Evolutionary conservation across 1,139 yeast genomes (phyloP).

Genomic region (Suhomyces wounanorum): DNA sequence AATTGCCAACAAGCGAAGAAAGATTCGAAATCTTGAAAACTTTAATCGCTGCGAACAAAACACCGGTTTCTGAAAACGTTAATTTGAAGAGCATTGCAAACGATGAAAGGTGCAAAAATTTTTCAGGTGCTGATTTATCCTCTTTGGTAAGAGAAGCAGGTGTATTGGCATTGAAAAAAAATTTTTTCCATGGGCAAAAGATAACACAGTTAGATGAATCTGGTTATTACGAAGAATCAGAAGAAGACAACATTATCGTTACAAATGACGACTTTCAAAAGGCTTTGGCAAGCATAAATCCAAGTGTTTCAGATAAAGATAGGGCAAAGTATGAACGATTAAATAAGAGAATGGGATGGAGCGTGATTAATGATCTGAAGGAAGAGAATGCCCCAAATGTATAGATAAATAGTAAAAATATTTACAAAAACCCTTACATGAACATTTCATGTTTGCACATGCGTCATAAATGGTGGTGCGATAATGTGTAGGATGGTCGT

Average conservation of each 20-base stretch:
- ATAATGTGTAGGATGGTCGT: too few species aligned
- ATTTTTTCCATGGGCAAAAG: constrained; percentile 55
- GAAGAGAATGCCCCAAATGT: constrained; percentile 2
- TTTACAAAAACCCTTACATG: too few species aligned
- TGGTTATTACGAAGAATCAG: constrained; percentile 39
- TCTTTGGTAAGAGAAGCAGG: constrained; percentile 93
- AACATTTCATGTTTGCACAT: too few species aligned
- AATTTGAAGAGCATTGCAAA: constrained; percentile 63
- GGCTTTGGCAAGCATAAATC: constrained; percentile 77
- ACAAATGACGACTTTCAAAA: constrained; percentile 63
- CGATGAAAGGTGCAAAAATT: constrained; percentile 81
- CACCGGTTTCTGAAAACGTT: constrained; percentile 72
- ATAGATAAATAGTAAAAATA: not conserved
- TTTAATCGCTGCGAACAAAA: constrained; percentile 65
- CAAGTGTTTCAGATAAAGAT: constrained; percentile 89
- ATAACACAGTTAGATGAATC: constrained; percentile 52
- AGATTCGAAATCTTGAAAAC: constrained; percentile 80
- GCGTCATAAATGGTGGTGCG: too few species aligned
- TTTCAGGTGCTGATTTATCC: constrained; percentile 94
- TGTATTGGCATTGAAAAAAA: constrained; percentile 76
- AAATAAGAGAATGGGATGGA: constrained; percentile 64
- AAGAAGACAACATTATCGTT: constrained; percentile 51
- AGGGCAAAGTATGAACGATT: constrained; percentile 71
- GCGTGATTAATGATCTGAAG: constrained; percentile 27
- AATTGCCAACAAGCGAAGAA: constrained; percentile 78